Evolutionary conservation across 2,329 filamentous ascomycete species (phyloP), one percentile per base, ranked within the genome.

Genomic region (Colletotrichum spaethianum): DNA sequence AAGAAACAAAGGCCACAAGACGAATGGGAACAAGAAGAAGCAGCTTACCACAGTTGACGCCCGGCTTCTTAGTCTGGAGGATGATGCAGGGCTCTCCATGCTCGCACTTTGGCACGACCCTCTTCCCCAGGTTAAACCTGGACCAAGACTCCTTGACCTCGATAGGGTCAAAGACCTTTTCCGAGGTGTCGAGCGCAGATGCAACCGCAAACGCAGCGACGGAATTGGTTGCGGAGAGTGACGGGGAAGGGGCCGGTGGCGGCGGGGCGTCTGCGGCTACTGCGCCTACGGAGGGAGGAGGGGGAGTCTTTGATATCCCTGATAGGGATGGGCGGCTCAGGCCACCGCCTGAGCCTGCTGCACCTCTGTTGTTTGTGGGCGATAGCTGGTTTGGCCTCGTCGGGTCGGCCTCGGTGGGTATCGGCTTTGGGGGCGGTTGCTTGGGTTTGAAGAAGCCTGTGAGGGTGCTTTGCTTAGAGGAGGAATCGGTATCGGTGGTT

Each of bases 31-130:
- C 16, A 59, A 26, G 68, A 16, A 50, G 59, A 18, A 23, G 38
- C 44, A 44, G 83, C 86, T 78, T 83, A 89, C 86, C 96, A 83
- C 79, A 92, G 78, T 98, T 99, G 74, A 94, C 84, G 1, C 96
- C 96, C 0, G 94, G 87, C 79, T 98, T 98, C 84, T 96, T 98
- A 1, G 95, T 98, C 23, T 92, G 88, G 63, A 96, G 84, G 75
- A 88, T 94, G 74, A 95, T 93, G 81, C 96, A 98, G 3, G 94
- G 93, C 77, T 98, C 95, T 64, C 91, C 87, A 78, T 99, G 96
- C 59, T 98, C 95, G 79, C 96, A 99, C 69, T 88, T 89, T 1
- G 96, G 96, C 1, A 90, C 86, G 1, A 90, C 84, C 68, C 93
- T 91, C 80, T 93, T 94, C 20, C 92, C 90, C 73, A 98, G 92